Evolutionary conservation across 768 basidiomycete genomes (phyloP), one percentile per base, ranked within the genome.

Genomic region (Dacryopinax primogenitus): DNA sequence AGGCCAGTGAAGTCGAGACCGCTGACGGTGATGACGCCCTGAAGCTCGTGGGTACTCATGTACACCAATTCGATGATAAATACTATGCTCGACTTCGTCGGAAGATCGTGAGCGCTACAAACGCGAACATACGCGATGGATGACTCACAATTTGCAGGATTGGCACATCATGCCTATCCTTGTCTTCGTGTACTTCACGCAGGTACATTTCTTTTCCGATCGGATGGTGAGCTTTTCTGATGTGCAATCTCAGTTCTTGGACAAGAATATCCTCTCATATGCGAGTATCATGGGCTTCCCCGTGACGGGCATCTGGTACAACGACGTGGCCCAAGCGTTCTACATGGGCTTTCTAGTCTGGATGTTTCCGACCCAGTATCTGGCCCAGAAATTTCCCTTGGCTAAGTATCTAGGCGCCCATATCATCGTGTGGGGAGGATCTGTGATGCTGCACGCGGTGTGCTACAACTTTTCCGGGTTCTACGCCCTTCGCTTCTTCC

Each of bases 231-330:
- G 45, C 9, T 21, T 37, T 9, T 9, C 18, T 9, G 36, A 37
- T 9, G 36, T 66, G 3, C 66, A 85, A 84, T n/a, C n/a, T n/a
- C n/a, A n/a, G n/a, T n/a, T n/a, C n/a, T n/a, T n/a, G 65, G 86
- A 87, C 72, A 87, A 87, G 77, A 85, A 84, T 2, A 82, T 83
- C 18, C 71, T 86, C 35, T 85, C 84, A 70, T 86, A 86, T 76
- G 85, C 85, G n/a, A 84, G 83, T 68, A 80, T 86, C 67, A 85
- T 86, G 84, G 82, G 82, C 1, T 77, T 87, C 45, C 85, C 85
- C 1, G 83, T 86, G 68, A 77, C 73, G 1, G 85, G 84, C 4
- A 39, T 70, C 9, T 70, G 75, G 65, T 81, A 83, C 68, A 77
- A 77, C 3, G 67, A 77, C 58, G 81, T 85, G 3, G 84, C 84